Conservation (phyloP, 1,284 basidiomycete genomes). For the Naganishia sp. region DNA sequence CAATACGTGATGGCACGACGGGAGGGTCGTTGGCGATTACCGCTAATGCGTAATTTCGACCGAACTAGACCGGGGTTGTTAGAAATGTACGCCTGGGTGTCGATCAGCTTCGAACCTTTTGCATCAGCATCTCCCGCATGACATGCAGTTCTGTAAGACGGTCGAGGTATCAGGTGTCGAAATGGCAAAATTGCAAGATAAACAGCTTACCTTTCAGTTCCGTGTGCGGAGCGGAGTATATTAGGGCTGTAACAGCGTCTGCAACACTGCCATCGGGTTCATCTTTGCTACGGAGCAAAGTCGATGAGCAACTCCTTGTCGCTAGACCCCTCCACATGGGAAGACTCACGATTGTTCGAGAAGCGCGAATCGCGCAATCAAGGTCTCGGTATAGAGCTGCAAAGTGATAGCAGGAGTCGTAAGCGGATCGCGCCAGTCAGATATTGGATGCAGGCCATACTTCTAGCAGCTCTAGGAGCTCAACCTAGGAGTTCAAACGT, state of each 20-base stretch:
- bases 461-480: slow-evolving; percentile 87
- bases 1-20: slow-evolving; percentile 61
- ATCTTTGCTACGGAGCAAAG: slow-evolving; percentile 58
- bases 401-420: neutral
- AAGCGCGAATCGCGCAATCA: slow-evolving; percentile 88
- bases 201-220: slow-evolving; percentile 73
- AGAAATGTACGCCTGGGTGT: neutral
- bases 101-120: slow-evolving; percentile 57
- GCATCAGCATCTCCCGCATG: slow-evolving; percentile 88
- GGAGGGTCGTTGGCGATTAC: slow-evolving; percentile 54
- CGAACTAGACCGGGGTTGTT: slow-evolving; percentile 39
- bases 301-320: neutral
- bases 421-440: too few relatives aligned
- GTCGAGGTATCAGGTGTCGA: neutral
- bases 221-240: slow-evolving; percentile 86
- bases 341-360: slow-evolving; percentile 69
- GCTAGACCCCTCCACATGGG: neutral
- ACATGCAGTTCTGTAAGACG: slow-evolving; percentile 74
- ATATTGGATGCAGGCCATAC: slow-evolving; percentile 35
- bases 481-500: slow-evolving; percentile 54
- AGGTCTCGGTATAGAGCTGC: slow-evolving; percentile 80
- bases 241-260: slow-evolving; percentile 74
- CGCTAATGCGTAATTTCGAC: slow-evolving; percentile 48
- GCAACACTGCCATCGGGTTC: slow-evolving; percentile 79
- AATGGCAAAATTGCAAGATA: neutral